These are phyloP conservation scores for cucumber (Cucumis sativus) DNA, from an alignment of 306 rosid genomes.

Conservation along the genomic window DNA sequence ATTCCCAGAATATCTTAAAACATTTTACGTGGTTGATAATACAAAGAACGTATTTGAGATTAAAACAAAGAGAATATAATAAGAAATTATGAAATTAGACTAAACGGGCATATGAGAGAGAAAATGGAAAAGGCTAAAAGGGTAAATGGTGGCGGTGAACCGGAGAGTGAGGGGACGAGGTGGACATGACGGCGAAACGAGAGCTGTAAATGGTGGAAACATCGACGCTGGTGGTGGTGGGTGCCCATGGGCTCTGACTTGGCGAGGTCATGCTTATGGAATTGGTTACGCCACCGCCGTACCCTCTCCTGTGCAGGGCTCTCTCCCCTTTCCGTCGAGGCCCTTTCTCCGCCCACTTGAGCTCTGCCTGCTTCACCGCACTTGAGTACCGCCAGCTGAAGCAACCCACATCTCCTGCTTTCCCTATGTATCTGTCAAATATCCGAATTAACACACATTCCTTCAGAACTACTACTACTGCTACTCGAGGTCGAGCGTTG, in stretches of 20 bases:
- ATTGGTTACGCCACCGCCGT: conserved; percentile 12
- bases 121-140: conserved; percentile 8
- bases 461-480: no score
- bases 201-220: conserved; percentile 29
- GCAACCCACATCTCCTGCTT: conserved; percentile 51
- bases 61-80: background rate
- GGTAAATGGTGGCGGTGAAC: conserved; percentile 36
- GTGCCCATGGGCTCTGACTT: conserved; percentile 8
- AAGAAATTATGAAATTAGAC: background rate
- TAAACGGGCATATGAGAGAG: background rate
- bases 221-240: conserved; percentile 6
- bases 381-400: conserved; percentile 43
- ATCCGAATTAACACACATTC: background rate
- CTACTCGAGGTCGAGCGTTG: background rate
- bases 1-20: no score
- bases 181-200: conserved; percentile 30
- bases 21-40: no score
- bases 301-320: conserved; percentile 1
- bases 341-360: conserved; percentile 74
- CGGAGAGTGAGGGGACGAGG: conserved; percentile 10
- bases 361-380: conserved; percentile 45
- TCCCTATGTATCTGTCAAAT: conserved; percentile 45
- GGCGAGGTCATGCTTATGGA: conserved; percentile 9
- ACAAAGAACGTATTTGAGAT: background rate
- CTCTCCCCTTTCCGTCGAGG: conserved; percentile 37